A percentile compares a stretch with the other conserved stretches of the same genome.
These are phyloP conservation scores for Nemania abortiva DNA, from an alignment of 2,329 filamentous ascomycete species.

Conservation along the genomic window DNA sequence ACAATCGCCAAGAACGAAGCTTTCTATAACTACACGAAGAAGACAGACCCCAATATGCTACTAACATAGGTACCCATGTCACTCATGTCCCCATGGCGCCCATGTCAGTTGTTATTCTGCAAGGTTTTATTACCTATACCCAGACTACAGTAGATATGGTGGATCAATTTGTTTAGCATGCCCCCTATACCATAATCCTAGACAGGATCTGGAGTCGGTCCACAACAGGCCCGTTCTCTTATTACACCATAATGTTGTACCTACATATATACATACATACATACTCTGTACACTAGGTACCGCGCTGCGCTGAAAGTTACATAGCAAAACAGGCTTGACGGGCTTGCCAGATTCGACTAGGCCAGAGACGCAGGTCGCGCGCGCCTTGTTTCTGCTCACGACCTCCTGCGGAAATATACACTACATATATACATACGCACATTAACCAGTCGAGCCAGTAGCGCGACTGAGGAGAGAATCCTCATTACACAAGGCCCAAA, in stretches of 20 bases:
- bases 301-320: not conserved
- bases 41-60: not conserved
- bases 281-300: not conserved
- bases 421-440: not conserved
- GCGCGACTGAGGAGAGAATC: slow-evolving; percentile 9
- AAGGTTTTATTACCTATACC: slow-evolving; percentile 31
- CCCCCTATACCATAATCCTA: slow-evolving; percentile 5
- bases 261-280: not conserved
- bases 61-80: not conserved
- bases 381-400: slow-evolving; percentile 1
- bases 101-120: slow-evolving; percentile 19
- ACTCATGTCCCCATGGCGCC: not conserved
- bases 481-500: slow-evolving; percentile 5
- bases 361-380: not conserved
- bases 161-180: slow-evolving; percentile 13
- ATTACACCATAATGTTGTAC: not conserved
- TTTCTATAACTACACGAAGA: not conserved
- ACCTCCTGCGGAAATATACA: not conserved
- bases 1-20: not conserved
- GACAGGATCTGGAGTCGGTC: slow-evolving; percentile 19
- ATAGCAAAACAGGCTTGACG: slow-evolving; percentile 13
- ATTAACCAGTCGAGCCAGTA: slow-evolving; percentile 3
- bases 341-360: not conserved
- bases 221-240: slow-evolving; percentile 11
- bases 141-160: not conserved